Base-by-base conservation (phyloP, 2,329 filamentous ascomycete genomes). In the Exophiala sideris region DNA sequence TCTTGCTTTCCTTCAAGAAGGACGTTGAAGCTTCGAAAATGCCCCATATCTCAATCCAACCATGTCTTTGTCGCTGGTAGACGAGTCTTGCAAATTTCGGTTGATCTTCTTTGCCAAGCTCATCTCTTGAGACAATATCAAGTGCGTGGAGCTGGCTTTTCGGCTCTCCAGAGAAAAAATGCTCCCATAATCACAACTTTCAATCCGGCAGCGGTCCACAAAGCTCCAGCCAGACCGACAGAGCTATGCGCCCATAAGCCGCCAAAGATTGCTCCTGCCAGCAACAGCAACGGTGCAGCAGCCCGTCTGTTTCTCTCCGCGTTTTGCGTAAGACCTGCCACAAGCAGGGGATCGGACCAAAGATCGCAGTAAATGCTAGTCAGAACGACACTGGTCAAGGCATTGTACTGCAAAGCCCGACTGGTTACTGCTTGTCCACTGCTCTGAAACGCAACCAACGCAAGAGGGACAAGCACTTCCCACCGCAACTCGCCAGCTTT, bases 341-440 rank as follows among this genome's bases (percentile, higher is more conserved):
- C 68, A n/a, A 84, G 57, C 7, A 75, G 73, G 8, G 76, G 71
- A 64, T 90, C 87, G 1, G 84, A 87, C 62, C 89, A 89, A 16
- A 92, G 66, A 67, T 92, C 89, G 66, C 87, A 91, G 73, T 91
- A 92, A 58, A 89, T 84, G 66, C 86, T 90, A 1, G 89, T 92
- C 55, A 94, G 71, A 2, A 91, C 89, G 12, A 91, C 88, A 57
- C 86, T 90, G 0, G 88, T 91, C 16, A 92, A 72, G 2, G 84
- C 82, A 54, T 83, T 84, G 66, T 85, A 86, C 63, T 84, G 80
- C 56, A 92, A 70, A 0, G 86, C 83, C 3, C 88, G 74, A 63
- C 85, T 89, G 0, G 82, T 82, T n/a, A 91, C 84, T 1, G 88
- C 87, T 67, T 92, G 88, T 0, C 88, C 89, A 50, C 85, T 86